phyloP scores from a whole-genome alignment of 208 protist species.

The Leishmania amazonensis region DNA sequence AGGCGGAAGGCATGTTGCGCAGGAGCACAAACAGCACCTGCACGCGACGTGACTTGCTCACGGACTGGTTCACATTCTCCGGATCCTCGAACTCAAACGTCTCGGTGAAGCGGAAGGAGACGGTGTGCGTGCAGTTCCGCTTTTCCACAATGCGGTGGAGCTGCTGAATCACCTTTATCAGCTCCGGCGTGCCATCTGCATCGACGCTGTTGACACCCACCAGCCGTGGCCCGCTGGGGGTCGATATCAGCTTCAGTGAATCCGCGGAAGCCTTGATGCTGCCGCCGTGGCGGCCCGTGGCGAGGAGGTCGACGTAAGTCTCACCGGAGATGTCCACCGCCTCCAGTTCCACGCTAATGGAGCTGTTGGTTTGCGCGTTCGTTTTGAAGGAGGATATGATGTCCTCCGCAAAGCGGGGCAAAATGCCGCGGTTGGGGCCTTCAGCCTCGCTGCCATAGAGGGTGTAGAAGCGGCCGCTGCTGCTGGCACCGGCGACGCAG shows the following conservation, averaged over 20 bases:
- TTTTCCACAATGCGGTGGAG: slow-evolving; percentile 48
- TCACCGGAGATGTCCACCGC: slow-evolving; percentile 75
- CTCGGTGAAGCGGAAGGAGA: slow-evolving; percentile 80
- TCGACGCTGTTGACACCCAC: slow-evolving; percentile 56
- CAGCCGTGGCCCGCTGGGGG: slow-evolving; percentile 50
- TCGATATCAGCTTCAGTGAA: slow-evolving; percentile 55
- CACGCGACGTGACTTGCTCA: slow-evolving; percentile 77
- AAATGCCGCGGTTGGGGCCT: slow-evolving; percentile 54
- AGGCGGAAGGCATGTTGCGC: slow-evolving; percentile 72
- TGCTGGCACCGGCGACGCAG: slow-evolving; percentile 57
- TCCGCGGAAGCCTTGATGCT: slow-evolving; percentile 8
- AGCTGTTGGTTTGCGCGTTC: slow-evolving; percentile 58
- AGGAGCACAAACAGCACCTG: slow-evolving; percentile 79
- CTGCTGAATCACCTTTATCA: slow-evolving; percentile 51
- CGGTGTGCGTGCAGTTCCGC: slow-evolving; percentile 75
- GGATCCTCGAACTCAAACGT: slow-evolving; percentile 86
- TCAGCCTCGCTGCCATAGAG: slow-evolving; percentile 72
- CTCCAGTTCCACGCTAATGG: slow-evolving; percentile 61
- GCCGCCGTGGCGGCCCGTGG: slow-evolving; percentile 13
- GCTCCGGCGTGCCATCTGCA: slow-evolving; percentile 34
- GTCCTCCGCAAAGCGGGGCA: slow-evolving; percentile 81
- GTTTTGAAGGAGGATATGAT: slow-evolving; percentile 72
- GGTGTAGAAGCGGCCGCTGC: slow-evolving; percentile 71
- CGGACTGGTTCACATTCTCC: slow-evolving; percentile 58
- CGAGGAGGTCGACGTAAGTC: slow-evolving; percentile 75